These are phyloP conservation scores for Stagonosporopsis vannaccii DNA, from an alignment of 2,329 filamentous ascomycete genomes.

Conservation along the genomic window DNA sequence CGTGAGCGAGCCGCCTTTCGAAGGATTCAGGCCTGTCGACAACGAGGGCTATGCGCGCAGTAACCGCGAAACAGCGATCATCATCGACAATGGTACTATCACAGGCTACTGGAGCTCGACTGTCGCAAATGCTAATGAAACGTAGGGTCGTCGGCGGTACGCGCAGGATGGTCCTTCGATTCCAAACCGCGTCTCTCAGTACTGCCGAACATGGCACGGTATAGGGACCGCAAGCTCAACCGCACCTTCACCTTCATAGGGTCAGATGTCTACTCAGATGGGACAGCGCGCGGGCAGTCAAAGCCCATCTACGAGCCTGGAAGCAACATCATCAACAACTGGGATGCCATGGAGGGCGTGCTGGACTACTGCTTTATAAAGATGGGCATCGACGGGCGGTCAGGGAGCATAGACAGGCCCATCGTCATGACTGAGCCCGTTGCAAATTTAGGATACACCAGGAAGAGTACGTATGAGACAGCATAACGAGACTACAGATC, in stretches of 20 bases:
- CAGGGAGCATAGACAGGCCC: constrained; percentile 80
- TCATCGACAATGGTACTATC: constrained; percentile 93
- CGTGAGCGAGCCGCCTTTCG: constrained; percentile 67
- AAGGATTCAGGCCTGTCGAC: constrained; percentile 64
- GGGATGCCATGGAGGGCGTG: constrained; percentile 96
- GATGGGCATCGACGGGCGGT: constrained; percentile 79
- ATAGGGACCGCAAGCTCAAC: constrained; percentile 90
- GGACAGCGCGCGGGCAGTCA: constrained; percentile 88
- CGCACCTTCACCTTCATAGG: constrained; percentile 94
- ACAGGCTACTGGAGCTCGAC: background rate
- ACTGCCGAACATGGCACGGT: constrained; percentile 92
- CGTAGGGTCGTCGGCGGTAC: constrained; percentile 82
- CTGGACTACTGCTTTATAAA: constrained; percentile 96
- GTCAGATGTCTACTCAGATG: constrained; percentile 91
- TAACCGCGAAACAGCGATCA: constrained; percentile 72
- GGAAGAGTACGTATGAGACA: constrained; percentile 72
- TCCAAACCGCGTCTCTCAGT: constrained; percentile 78
- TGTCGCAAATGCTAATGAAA: constrained; percentile 23
- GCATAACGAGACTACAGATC: background rate
- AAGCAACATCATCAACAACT: constrained; percentile 91
- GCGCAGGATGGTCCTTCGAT: constrained; percentile 97
- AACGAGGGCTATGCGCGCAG: constrained; percentile 76
- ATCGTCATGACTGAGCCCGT: constrained; percentile 96
- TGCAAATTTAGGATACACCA: constrained; percentile 86
- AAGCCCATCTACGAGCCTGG: constrained; percentile 90